Evolutionary conservation across 345 rosid genomes (phyloP), one percentile per base, ranked within the genome.

Genomic region (Rhizophora apiculata): DNA sequence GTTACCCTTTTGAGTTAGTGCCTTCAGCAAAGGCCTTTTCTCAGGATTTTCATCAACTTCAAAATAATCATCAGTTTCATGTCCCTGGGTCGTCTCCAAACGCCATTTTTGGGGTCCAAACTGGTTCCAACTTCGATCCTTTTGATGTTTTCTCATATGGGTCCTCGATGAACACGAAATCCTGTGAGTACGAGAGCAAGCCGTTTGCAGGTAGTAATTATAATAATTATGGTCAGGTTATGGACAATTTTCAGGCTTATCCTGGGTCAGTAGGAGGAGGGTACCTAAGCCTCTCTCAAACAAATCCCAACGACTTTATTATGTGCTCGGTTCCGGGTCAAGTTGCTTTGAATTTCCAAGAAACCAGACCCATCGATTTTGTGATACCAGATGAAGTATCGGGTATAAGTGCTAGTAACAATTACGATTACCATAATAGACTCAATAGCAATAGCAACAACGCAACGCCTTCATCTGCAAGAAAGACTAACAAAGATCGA

Each of bases 361-460:
- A 76, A 34, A 66, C 65, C 31, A 82, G 83, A 70, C 79, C 87
- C 9, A 21, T 75, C 71, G 83, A 70, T 72, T 81, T 84, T 60
- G 63, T 57, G 1, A 82, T 79, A 8, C 82, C 88, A 2, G 88
- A 87, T 74, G 92, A 92, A 76, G 82, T 86, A 61, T 88, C 93
- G 4, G 78, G 81, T 73, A 81, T 76, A 36, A 76, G 79, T 19
- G 82, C 83, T 9, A 80, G 71, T 62, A 70, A 64, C 36, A 31
- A 66, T 30, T 57, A 52, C 67, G 65, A 70, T 51, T 82, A 74
- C 74, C 70, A 72, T 21, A 77, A 65, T 70, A 71, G 76, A 37
- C 67, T 58, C 29, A 77, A 69, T 30, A 61, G 76, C 60, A 79
- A 78, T 43, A 79, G 77, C 65, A 77, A 69, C n/a, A 73, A 55